phyloP scores from a whole-genome alignment of 1,284 basidiomycete genomes.

The Fistulinella cinereoalba region DNA sequence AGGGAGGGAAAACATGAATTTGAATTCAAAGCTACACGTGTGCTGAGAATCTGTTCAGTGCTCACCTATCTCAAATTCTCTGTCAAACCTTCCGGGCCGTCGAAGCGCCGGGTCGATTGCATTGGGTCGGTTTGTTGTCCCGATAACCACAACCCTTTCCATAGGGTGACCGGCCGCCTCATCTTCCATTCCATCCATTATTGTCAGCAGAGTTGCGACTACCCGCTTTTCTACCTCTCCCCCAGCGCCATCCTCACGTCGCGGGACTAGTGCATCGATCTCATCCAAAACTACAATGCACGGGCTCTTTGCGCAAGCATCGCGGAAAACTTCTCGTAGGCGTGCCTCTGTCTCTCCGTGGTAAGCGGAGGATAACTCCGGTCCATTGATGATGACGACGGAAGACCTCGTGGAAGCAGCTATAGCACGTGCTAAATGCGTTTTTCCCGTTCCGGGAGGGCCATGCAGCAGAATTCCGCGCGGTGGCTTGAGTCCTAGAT shows the following conservation, averaged over 20 bases:
- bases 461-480: constrained; percentile 89
- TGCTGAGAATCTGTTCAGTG: not conserved
- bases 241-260: constrained; percentile 81
- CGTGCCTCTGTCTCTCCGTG: constrained; percentile 96
- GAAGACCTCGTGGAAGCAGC: constrained; percentile 77
- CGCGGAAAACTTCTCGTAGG: constrained; percentile 84
- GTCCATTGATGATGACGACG: constrained; percentile 89
- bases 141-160: constrained; percentile 86
- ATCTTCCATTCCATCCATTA: constrained; percentile 91
- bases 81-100: constrained; percentile 92
- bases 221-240: constrained; percentile 96
- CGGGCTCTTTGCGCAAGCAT: constrained; percentile 79
- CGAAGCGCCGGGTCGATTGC: constrained; percentile 95
- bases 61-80: constrained; percentile 94
- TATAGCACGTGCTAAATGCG: constrained; percentile 87
- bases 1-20: constrained; percentile 3
- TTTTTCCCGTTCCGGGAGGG: constrained; percentile 94
- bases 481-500: constrained; percentile 79
- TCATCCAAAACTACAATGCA: constrained; percentile 96
- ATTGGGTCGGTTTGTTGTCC: constrained; percentile 96
- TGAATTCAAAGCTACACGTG: constrained; percentile 1
- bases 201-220: constrained; percentile 91
- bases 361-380: constrained; percentile 91
- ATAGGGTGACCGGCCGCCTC: constrained; percentile 42
- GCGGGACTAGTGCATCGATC: constrained; percentile 92